phyloP scores from a whole-genome alignment of 352 stramenopile genomes.

The Phytophthora parvispora region DNA sequence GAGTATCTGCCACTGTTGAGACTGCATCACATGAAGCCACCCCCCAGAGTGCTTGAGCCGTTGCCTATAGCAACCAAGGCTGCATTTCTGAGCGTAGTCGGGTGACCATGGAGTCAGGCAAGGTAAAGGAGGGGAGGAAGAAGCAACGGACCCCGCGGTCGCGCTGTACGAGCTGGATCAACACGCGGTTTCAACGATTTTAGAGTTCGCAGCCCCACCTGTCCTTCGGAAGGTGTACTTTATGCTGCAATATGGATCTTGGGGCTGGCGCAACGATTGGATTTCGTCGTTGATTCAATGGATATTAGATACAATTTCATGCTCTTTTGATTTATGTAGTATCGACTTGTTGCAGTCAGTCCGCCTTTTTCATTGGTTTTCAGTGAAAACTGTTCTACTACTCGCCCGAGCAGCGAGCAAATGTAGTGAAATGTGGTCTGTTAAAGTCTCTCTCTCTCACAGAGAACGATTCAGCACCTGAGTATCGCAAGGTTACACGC shows the following conservation, averaged over 20 bases:
- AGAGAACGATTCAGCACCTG: too few species aligned
- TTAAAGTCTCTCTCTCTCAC: too few species aligned
- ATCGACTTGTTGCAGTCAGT: too few species aligned
- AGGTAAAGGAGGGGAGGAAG: neutral
- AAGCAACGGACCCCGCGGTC: neutral
- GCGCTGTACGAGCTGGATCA: neutral
- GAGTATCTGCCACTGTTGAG: neutral
- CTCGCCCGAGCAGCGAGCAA: too few species aligned
- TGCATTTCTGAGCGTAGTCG: neutral
- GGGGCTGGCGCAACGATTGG: neutral
- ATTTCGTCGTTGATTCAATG: neutral
- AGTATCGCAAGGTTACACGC: too few species aligned
- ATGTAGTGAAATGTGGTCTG: too few species aligned
- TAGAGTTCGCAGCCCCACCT: neutral
- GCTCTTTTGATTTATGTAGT: too few species aligned
- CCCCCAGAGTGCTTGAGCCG: neutral
- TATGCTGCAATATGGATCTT: neutral
- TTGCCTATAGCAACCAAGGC: neutral
- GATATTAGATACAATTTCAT: too few species aligned
- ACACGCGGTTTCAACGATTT: neutral
- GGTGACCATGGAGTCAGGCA: neutral
- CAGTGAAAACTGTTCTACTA: too few species aligned
- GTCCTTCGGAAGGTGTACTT: neutral
- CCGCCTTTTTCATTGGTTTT: too few species aligned
- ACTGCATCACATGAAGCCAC: neutral